A percentile compares a stretch with the other conserved stretches of the same genome.
phyloP scores from a whole-genome alignment of 495 filamentous ascomycete species.

The Poronia punctata region DNA sequence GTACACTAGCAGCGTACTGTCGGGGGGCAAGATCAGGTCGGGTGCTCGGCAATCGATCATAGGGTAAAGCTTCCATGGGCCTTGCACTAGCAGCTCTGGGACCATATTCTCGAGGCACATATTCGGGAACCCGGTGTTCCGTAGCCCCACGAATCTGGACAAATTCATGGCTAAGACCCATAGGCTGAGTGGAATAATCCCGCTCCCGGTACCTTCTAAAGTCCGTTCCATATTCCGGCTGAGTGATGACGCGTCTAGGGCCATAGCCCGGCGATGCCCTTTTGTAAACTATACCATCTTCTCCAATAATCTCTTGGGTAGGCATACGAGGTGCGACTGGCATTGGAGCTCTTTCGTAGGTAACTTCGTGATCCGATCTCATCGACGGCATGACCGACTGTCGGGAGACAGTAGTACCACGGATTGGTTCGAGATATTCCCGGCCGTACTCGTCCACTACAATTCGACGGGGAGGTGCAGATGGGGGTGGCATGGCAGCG shows the following conservation, averaged over 20 bases:
- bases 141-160: conserved; percentile 29
- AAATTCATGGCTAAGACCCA: conserved; percentile 37
- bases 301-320: conserved; percentile 37
- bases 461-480: conserved; percentile 50
- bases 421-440: conserved; percentile 57
- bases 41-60: conserved; percentile 45
- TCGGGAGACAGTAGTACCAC: conserved; percentile 35
- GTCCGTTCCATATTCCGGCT: conserved; percentile 44
- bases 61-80: conserved; percentile 41
- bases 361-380: conserved; percentile 34
- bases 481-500: conserved; percentile 49
- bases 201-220: conserved; percentile 45
- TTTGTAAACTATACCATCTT: conserved; percentile 40
- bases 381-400: conserved; percentile 36
- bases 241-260: conserved; percentile 44
- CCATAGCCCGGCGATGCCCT: conserved; percentile 31
- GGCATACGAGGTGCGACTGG: conserved; percentile 49
- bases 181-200: conserved; percentile 39
- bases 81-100: conserved; percentile 52
- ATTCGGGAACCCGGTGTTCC: conserved; percentile 29
- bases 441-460: conserved; percentile 65
- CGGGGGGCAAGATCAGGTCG: conserved; percentile 39
- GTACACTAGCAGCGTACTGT: conserved; percentile 35
- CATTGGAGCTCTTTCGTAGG: conserved; percentile 41
- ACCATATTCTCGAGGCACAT: conserved; percentile 46